A percentile compares a stretch with the other conserved stretches of the same genome.
Conservation (phyloP, 2,329 filamentous ascomycete genomes). For the Calonectria ilicicola region DNA sequence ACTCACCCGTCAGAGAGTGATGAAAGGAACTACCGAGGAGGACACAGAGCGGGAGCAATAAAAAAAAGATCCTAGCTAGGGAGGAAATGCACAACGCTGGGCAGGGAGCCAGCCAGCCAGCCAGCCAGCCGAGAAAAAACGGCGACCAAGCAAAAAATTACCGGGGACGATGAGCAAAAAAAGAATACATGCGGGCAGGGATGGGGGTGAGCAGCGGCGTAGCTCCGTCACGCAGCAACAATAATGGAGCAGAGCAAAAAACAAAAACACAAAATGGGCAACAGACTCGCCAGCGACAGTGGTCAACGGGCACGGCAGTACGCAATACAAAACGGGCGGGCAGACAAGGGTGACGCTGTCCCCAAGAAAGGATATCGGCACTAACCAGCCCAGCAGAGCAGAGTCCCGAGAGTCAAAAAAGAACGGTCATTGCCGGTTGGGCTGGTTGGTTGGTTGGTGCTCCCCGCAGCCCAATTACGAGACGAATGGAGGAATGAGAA, state of each 20-base stretch:
- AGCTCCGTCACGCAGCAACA: background rate
- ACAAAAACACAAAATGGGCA: background rate
- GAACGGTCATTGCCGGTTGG: background rate
- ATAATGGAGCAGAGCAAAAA: background rate
- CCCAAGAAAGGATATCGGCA: background rate
- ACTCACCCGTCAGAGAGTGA: slow-evolving; percentile 11
- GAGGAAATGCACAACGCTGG: background rate
- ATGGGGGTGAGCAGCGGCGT: background rate
- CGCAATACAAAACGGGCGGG: slow-evolving; percentile 2
- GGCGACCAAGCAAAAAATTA: background rate
- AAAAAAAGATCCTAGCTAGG: slow-evolving; percentile 2
- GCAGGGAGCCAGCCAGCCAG: background rate
- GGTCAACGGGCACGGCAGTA: background rate
- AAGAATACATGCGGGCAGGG: background rate
- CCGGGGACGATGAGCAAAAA: background rate
- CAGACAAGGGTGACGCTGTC: background rate
- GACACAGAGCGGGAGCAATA: background rate
- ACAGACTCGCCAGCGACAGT: background rate
- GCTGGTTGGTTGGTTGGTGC: no score
- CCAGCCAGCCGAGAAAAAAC: background rate
- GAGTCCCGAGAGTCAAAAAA: slow-evolving; percentile 3
- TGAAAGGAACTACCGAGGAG: slow-evolving; percentile 12
- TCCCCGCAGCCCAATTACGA: background rate
- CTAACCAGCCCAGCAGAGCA: background rate
- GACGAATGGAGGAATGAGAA: slow-evolving; percentile 1